Base-by-base conservation (phyloP, 2,329 filamentous ascomycete species). In the Colletotrichum tamarilloi region DNA sequence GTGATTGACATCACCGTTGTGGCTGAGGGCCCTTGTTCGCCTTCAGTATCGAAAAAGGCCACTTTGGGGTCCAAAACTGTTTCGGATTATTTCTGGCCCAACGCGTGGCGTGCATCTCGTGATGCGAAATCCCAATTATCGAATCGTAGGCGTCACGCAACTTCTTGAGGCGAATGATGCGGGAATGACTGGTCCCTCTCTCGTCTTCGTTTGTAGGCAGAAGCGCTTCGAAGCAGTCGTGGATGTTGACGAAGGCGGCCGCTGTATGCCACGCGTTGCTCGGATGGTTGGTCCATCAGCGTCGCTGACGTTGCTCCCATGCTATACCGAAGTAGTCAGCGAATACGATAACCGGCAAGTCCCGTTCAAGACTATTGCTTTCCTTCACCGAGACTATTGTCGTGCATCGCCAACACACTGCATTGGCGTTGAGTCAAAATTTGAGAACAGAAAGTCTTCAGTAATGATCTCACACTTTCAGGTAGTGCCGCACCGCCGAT, bases 401-500 rank as follows among this genome's bases (percentile, higher is more conserved):
- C 12, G 28, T 53, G 30, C 22, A n/a, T 26, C 30, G 8, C 19
- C 16, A 11, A 57, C 8, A 30, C 62, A 30, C 52, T 35, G 66
- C 46, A 49, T 60, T 46, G 56, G 67, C 49, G 28, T 52, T 22
- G 55, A 62, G 32, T 59, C 52, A 62, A 26, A 58, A 66, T 62
- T 6, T 46, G n/a, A 46, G 22, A 57, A 22, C 56, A 24, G 22
- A 35, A 26, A 66, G 24, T 56, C 35, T 24, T 11, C 38, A 49
- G 16, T 49, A 67, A 62, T 49, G 56, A 73, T 73, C 56, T 62
- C 46, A 63, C 14, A 35, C 59, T 5, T 35, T 28, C 46, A 65
- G 53, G 53, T 62, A 49, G 70, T 57, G 71, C 60, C 52, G 66
- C 11, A 32, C 7, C 24, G 70, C 24, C 30, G 56, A 71, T 73